Base-by-base conservation (phyloP, 2,329 filamentous ascomycete genomes). In the Escovopsis sp. region DNA sequence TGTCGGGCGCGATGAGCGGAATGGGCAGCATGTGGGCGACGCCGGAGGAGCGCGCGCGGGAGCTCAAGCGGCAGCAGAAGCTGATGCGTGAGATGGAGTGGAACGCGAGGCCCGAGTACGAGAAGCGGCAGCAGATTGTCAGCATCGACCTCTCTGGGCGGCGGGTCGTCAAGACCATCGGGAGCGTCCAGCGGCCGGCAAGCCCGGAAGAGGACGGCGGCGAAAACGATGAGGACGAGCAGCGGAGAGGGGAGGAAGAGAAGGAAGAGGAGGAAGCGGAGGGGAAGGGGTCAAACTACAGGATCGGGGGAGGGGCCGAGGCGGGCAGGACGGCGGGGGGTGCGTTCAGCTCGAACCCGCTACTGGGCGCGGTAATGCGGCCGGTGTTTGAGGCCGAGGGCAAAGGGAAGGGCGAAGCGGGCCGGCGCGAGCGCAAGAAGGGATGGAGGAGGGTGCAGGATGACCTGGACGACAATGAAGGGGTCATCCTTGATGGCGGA, bases 51-150 rank as follows among this genome's bases (percentile, higher is more conserved):
- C 73, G 87, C 36, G 88, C 87, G 1, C 69, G 79, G 49, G 85
- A 91, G 58, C 65, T 94, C 44, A 93, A 89, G 61, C 74, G 79
- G 45, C 88, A 94, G 62, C 87, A 94, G 62, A 85, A 83, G 57
- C 66, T 88, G 4, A 62, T 94, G 51, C 69, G 85, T 5, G 85
- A 94, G 61, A 80, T 91, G 69, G 85, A 94, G 54, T 93, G 87
- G 79, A 83, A 82, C 51, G 80, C 82, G 4, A 69, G 75, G 41
- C 86, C 87, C 0, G 88, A 93, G 48, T 94, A 87, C 60, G 88
- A 95, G 65, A 94, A 89, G 70, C 73, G 85, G 45, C 77, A 74
- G 52, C 80, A 91, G 46, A 82, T 95, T 1, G 74, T 93, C 50
- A 89, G 83, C 55, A 83, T 94, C 47, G 86, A 94, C 57, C 65